Base-by-base conservation (phyloP, 179 eudicot species). In the Drosera spatulata region DNA sequence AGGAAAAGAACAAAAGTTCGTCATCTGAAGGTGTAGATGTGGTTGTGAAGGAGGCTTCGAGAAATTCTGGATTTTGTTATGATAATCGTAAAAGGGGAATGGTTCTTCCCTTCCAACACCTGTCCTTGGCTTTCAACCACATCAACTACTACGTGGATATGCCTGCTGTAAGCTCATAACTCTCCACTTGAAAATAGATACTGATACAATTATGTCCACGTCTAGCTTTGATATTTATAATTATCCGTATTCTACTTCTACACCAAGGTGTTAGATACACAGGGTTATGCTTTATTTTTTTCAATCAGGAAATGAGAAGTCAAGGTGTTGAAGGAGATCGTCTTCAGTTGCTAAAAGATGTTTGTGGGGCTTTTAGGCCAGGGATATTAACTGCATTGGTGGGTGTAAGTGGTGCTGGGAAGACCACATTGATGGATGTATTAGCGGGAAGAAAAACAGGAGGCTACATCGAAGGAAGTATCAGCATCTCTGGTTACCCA, bases 151-250 rank as follows among this genome's bases (percentile, higher is more conserved):
- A n/a, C n/a, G n/a, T 80, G 13, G 81, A 80, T 62, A 80, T 80
- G 84, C 84, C 84, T 63, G 77, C 67, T 73, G 80, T 79, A 71
- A n/a, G n/a, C n/a, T n/a, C n/a, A n/a, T n/a, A n/a, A n/a, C n/a
- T n/a, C n/a, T n/a, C n/a, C n/a, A n/a, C n/a, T n/a, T n/a, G n/a
- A n/a, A n/a, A n/a, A n/a, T n/a, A n/a, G n/a, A n/a, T n/a, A n/a
- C n/a, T n/a, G n/a, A n/a, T n/a, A n/a, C n/a, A n/a, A n/a, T n/a
- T n/a, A n/a, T n/a, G n/a, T n/a, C n/a, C n/a, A n/a, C n/a, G n/a
- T n/a, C n/a, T n/a, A n/a, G n/a, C n/a, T n/a, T 4, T 5, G 6
- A 11, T 5, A 11, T 5, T 5, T 4, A 4, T 6, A 51, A 51
- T n/a, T n/a, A n/a, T n/a, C n/a, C n/a, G n/a, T n/a, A n/a, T n/a